Evolutionary conservation across 2,329 filamentous ascomycete genomes (phyloP).

Genomic region (Sporothrix sp.): DNA sequence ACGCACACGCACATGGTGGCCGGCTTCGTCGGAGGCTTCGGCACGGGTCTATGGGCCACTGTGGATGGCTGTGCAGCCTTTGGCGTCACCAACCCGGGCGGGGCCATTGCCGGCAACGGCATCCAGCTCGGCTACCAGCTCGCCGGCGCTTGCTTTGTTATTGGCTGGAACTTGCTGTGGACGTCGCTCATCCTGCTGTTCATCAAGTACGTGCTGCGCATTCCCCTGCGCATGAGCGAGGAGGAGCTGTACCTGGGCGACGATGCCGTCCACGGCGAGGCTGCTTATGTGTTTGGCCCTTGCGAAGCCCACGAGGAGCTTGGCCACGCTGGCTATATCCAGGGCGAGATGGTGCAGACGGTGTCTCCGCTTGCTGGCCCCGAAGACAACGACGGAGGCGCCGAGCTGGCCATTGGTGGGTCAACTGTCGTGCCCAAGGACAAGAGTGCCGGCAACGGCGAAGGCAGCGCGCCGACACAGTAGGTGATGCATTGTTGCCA

Average conservation of each 20-base stretch:
- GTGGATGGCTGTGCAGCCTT: slow-evolving; percentile 37
- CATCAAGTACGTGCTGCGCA: slow-evolving; percentile 39
- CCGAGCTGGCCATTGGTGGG: slow-evolving; percentile 18
- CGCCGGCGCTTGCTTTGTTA: slow-evolving; percentile 38
- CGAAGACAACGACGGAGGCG: slow-evolving; percentile 8
- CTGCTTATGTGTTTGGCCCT: slow-evolving; percentile 29
- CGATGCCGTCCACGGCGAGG: slow-evolving; percentile 38
- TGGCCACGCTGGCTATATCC: slow-evolving; percentile 18
- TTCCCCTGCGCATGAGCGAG: slow-evolving; percentile 38
- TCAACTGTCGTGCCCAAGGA: slow-evolving; percentile 15
- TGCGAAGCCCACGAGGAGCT: slow-evolving; percentile 20
- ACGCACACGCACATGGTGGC: slow-evolving; percentile 36
- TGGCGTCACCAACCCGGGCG: slow-evolving; percentile 34
- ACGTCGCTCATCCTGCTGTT: slow-evolving; percentile 39
- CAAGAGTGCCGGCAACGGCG: slow-evolving; percentile 15
- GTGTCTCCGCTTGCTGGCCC: neutral
- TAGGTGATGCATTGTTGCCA: too few species aligned
- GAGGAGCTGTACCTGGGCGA: slow-evolving; percentile 36
- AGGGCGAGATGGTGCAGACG: slow-evolving; percentile 17
- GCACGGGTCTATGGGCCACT: slow-evolving; percentile 37
- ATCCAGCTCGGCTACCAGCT: slow-evolving; percentile 40
- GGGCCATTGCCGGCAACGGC: slow-evolving; percentile 41
- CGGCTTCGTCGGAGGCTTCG: slow-evolving; percentile 35
- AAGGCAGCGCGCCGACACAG: slow-evolving; percentile 2
- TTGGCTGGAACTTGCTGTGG: slow-evolving; percentile 42